phyloP scores from a whole-genome alignment of 2,329 filamentous ascomycete genomes.

The Metarhizium humberi region DNA sequence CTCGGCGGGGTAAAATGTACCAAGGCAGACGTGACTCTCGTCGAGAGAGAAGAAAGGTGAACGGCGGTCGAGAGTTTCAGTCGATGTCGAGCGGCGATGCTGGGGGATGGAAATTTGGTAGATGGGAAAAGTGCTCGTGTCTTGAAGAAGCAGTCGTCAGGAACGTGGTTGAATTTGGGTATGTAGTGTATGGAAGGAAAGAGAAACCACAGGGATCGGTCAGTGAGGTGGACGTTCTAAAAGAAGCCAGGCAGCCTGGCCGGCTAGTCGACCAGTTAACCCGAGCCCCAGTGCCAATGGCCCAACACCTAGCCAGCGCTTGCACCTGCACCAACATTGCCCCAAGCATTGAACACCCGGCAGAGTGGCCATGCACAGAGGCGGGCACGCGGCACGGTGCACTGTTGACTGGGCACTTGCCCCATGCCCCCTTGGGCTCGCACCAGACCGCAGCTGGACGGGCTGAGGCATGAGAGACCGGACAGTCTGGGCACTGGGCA shows the following conservation, averaged over 20 bases:
- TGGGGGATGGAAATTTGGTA: background rate
- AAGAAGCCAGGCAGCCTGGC: background rate
- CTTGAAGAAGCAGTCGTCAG: background rate
- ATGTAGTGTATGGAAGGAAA: conserved; percentile 7
- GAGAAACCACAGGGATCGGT: conserved; percentile 5
- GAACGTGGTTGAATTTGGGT: background rate
- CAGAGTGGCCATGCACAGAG: background rate
- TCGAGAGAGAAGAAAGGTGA: conserved; percentile 2
- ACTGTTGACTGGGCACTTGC: background rate
- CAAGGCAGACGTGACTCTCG: conserved; percentile 10
- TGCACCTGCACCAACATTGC: background rate
- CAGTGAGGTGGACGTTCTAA: background rate
- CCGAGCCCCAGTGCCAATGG: background rate
- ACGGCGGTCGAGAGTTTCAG: background rate
- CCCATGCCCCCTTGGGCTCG: background rate
- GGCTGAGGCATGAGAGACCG: too few species aligned
- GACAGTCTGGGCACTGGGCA: too few species aligned
- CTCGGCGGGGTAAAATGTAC: conserved; percentile 4
- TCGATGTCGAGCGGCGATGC: conserved; percentile 2
- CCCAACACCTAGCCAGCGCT: background rate
- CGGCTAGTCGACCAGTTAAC: background rate
- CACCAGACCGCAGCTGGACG: background rate
- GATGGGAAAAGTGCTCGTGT: background rate
- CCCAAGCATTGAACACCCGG: too few species aligned
- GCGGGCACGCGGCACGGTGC: background rate